phyloP scores from a whole-genome alignment of 2,329 filamentous ascomycete species.

The Simplicillium sp. region DNA sequence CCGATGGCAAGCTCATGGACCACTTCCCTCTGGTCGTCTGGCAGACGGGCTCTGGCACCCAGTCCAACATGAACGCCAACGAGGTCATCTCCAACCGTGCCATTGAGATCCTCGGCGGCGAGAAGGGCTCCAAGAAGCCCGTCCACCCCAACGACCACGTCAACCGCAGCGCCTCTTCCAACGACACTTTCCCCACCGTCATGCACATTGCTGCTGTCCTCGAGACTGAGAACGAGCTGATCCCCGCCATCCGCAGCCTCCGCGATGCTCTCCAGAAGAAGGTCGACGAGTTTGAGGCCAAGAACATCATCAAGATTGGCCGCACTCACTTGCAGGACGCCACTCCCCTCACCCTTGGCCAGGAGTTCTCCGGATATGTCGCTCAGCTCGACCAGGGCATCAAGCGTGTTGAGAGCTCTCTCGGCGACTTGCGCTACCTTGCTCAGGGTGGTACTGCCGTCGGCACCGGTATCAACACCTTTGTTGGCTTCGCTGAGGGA shows the following conservation, averaged over 20 bases:
- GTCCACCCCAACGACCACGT: slow-evolving; percentile 99
- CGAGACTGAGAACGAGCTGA: slow-evolving; percentile 76
- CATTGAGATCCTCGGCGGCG: slow-evolving; percentile 92
- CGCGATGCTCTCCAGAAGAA: slow-evolving; percentile 80
- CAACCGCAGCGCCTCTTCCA: slow-evolving; percentile 97
- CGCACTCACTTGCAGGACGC: slow-evolving; percentile 96
- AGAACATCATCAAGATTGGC: slow-evolving; percentile 97
- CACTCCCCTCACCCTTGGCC: slow-evolving; percentile 86
- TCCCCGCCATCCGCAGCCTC: slow-evolving; percentile 75
- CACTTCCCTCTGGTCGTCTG: slow-evolving; percentile 98
- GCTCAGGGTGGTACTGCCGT: slow-evolving; percentile 96
- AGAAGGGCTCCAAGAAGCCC: slow-evolving; percentile 93
- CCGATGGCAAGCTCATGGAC: slow-evolving; percentile 84
- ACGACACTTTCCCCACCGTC: slow-evolving; percentile 98
- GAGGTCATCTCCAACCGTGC: slow-evolving; percentile 99
- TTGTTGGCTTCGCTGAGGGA: slow-evolving; percentile 87
- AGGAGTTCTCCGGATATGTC: slow-evolving; percentile 97
- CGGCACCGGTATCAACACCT: slow-evolving; percentile 95
- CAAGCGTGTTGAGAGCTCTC: slow-evolving; percentile 70
- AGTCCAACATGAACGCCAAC: slow-evolving; percentile 99
- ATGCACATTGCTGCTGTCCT: slow-evolving; percentile 99
- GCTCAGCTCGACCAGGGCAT: slow-evolving; percentile 89
- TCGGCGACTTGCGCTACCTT: slow-evolving; percentile 77
- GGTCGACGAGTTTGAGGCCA: slow-evolving; percentile 73
- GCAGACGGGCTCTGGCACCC: slow-evolving; percentile 97